phyloP scores from a whole-genome alignment of 2,329 filamentous ascomycete species.

The Aspergillus sp. region DNA sequence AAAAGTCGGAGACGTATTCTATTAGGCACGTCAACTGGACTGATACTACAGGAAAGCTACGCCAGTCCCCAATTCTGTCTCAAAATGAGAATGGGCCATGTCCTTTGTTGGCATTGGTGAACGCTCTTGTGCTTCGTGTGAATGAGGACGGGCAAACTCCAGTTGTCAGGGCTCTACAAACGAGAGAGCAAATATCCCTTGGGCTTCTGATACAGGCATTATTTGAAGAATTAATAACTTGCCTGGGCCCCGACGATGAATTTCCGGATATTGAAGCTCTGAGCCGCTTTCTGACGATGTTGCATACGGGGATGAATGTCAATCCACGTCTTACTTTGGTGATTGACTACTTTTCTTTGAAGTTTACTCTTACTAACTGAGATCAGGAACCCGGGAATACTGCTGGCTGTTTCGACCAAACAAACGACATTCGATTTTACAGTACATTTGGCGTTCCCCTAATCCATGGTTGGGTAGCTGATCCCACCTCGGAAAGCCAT shows the following conservation, averaged over 20 bases:
- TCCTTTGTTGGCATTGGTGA: conserved; percentile 84
- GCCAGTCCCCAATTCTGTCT: conserved; percentile 76
- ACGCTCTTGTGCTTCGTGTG: conserved; percentile 79
- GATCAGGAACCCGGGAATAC: conserved; percentile 25
- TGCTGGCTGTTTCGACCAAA: conserved; percentile 77
- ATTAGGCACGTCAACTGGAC: conserved; percentile 88
- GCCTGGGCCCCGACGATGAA: conserved; percentile 56
- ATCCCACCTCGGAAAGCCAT: conserved; percentile 57
- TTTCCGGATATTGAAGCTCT: conserved; percentile 83
- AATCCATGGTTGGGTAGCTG: conserved; percentile 85
- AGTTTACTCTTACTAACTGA: conserved; percentile 31
- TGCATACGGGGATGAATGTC: conserved; percentile 97
- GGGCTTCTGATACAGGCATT: conserved; percentile 79
- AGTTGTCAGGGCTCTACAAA: conserved; percentile 66
- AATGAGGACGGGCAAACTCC: conserved; percentile 58
- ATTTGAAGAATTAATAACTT: conserved; percentile 86
- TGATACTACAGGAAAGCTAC: conserved; percentile 57
- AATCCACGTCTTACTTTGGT: conserved; percentile 76
- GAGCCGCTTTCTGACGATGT: conserved; percentile 74
- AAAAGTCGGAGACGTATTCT: conserved; percentile 71
- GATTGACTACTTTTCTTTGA: conserved; percentile 3
- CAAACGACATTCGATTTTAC: conserved; percentile 82
- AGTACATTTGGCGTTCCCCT: conserved; percentile 80
- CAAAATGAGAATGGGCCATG: conserved; percentile 95
- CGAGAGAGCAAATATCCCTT: conserved; percentile 79